These are phyloP conservation scores for Pneumocystis sp. DNA, from an alignment of 1,139 yeast genomes.

Conservation along the genomic window DNA sequence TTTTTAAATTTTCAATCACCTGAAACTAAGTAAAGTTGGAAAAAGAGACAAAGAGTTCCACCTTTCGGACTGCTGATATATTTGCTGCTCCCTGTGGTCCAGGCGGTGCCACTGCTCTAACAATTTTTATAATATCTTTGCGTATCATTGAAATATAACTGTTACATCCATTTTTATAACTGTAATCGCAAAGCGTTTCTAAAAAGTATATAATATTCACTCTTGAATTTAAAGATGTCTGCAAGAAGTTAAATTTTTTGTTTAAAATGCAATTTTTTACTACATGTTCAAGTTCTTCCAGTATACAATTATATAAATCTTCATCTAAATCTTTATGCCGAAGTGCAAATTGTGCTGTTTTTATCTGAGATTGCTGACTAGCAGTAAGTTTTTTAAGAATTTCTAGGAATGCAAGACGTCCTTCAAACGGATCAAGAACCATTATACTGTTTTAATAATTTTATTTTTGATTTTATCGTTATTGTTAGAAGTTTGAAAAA, in stretches of 20 bases:
- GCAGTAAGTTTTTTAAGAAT: constrained; percentile 49
- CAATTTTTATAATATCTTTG: constrained; percentile 35
- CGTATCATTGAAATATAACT: constrained; percentile 14
- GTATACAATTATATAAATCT: constrained; percentile 54
- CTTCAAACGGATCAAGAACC: constrained; percentile 15
- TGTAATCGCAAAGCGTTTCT: constrained; percentile 35
- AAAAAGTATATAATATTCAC: constrained; percentile 56
- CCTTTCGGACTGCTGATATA: constrained; percentile 25
- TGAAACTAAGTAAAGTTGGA: background rate
- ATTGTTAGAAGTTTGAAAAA: background rate
- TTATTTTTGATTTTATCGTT: background rate
- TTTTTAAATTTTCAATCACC: constrained; percentile 15
- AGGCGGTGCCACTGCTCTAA: constrained; percentile 39
- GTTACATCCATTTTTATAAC: constrained; percentile 19
- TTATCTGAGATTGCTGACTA: constrained; percentile 27
- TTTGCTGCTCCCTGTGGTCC: constrained; percentile 35
- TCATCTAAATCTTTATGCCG: constrained; percentile 40
- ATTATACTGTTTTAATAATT: background rate
- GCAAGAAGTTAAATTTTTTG: background rate
- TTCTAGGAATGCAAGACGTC: constrained; percentile 53
- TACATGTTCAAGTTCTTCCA: constrained; percentile 45
- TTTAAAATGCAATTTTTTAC: background rate
- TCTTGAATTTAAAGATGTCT: constrained; percentile 38
- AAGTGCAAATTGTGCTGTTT: constrained; percentile 19
- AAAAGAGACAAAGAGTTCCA: background rate